phyloP scores from a whole-genome alignment of 108 stramenopile genomes.

The Nitzschia palea region DNA sequence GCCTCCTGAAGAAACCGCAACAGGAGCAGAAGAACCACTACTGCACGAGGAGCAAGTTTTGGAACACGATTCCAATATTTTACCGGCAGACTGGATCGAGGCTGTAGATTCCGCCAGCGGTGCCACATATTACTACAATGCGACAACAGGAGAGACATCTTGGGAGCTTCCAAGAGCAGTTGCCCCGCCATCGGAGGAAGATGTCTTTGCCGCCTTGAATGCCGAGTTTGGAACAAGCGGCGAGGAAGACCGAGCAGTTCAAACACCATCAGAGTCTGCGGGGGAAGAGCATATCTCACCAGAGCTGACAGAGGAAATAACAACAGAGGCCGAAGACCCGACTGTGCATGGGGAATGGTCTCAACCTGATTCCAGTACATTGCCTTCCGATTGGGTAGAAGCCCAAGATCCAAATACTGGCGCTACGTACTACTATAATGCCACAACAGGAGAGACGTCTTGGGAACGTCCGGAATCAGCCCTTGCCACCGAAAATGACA shows the following conservation, averaged over 20 bases:
- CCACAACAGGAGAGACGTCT: conserved; percentile 41
- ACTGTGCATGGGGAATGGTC: too few relatives aligned
- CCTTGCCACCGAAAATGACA: background rate
- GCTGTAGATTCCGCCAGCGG: conserved; percentile 32
- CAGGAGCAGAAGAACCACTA: background rate
- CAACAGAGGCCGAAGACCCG: background rate
- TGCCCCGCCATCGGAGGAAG: conserved; percentile 10
- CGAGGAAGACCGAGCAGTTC: background rate
- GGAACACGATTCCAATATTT: conserved; percentile 22
- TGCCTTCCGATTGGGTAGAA: conserved; percentile 66
- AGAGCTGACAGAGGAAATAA: background rate
- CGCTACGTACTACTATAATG: conserved; percentile 58
- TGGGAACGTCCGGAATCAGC: conserved; percentile 44
- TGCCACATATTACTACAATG: conserved; percentile 51
- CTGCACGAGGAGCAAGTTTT: too few relatives aligned
- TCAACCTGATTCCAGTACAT: too few relatives aligned
- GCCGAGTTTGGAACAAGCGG: conserved; percentile 15
- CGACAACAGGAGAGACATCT: conserved; percentile 22
- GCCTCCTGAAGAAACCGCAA: too few relatives aligned
- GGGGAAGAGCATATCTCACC: background rate
- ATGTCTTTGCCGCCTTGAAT: conserved; percentile 21
- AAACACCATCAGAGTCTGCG: background rate
- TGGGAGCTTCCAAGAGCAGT: conserved; percentile 47
- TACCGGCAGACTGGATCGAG: conserved; percentile 47
- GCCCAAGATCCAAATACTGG: conserved; percentile 44